phyloP scores from a whole-genome alignment of 345 rosid species.

The Chamaenerion angustifolium region DNA sequence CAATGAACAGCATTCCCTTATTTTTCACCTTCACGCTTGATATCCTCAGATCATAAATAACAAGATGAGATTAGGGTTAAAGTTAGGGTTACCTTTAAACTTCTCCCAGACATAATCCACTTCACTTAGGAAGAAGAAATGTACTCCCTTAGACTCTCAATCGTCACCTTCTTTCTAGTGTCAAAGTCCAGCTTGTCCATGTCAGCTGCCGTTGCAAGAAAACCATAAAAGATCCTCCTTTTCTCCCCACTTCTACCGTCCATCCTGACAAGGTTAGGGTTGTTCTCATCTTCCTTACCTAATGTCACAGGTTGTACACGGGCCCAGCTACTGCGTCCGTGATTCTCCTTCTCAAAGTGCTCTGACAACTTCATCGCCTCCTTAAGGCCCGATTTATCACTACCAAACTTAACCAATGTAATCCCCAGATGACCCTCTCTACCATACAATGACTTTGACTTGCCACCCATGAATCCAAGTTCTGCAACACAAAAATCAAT shows the following conservation, averaged over 20 bases:
- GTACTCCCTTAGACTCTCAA: constrained; percentile 61
- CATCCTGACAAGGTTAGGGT: constrained; percentile 52
- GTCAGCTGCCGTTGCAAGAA: constrained; percentile 64
- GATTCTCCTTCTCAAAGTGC: constrained; percentile 66
- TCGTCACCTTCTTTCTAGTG: constrained; percentile 53
- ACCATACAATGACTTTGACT: constrained; percentile 75
- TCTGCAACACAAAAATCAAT: constrained; percentile 33
- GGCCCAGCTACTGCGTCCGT: constrained; percentile 69
- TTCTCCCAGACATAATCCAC: no score
- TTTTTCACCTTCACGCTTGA: no score
- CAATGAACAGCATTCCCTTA: no score
- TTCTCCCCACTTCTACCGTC: constrained; percentile 63
- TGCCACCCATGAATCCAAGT: constrained; percentile 67
- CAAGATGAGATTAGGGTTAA: no score
- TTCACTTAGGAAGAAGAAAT: constrained; percentile 12
- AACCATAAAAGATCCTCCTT: constrained; percentile 67
- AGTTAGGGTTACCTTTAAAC: no score
- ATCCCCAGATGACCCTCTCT: constrained; percentile 92
- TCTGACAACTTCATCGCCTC: constrained; percentile 71
- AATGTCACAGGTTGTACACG: constrained; percentile 35
- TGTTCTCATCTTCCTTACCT: constrained; percentile 68
- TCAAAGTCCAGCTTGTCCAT: constrained; percentile 70
- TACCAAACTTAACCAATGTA: constrained; percentile 54
- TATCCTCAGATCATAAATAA: no score
- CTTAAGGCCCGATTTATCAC: constrained; percentile 56